Conservation (phyloP, 495 filamentous ascomycete species). For the Gamarada debralockiae region DNA sequence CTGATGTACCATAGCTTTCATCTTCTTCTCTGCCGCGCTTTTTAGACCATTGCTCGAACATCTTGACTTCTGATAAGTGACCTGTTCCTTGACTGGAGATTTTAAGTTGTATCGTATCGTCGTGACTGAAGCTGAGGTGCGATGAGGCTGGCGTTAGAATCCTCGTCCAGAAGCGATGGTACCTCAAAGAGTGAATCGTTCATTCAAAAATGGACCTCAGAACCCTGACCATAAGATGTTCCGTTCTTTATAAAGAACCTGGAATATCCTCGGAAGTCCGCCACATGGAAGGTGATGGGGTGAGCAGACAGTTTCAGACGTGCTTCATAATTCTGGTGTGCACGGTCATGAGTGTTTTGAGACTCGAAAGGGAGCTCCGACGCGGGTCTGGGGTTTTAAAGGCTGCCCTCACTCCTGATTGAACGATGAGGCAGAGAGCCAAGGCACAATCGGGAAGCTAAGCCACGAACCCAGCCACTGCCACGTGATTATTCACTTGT, state of each 20-base stretch:
- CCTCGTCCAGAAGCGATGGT: neutral
- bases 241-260: slow-evolving; percentile 2
- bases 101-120: neutral
- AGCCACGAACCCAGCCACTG: neutral
- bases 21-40: slow-evolving; percentile 24
- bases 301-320: slow-evolving; percentile 17
- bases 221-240: slow-evolving; percentile 17
- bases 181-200: neutral
- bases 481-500: neutral
- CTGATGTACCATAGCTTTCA: slow-evolving; percentile 5
- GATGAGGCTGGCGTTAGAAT: neutral
- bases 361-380: neutral
- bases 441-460: neutral
- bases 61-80: slow-evolving; percentile 3
- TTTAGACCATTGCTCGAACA: slow-evolving; percentile 19
- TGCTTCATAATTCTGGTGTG: slow-evolving; percentile 11
- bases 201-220: neutral
- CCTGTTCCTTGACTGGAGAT: neutral
- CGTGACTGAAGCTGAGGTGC: slow-evolving; percentile 3
- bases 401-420: too few species aligned
- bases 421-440: neutral
- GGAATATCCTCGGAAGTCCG: neutral
- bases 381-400: too few species aligned
- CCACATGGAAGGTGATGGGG: slow-evolving; percentile 3
- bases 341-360: slow-evolving; percentile 2